These are phyloP conservation scores for Rosa lucieae DNA, from an alignment of 306 rosid genomes.

Conservation along the genomic window DNA sequence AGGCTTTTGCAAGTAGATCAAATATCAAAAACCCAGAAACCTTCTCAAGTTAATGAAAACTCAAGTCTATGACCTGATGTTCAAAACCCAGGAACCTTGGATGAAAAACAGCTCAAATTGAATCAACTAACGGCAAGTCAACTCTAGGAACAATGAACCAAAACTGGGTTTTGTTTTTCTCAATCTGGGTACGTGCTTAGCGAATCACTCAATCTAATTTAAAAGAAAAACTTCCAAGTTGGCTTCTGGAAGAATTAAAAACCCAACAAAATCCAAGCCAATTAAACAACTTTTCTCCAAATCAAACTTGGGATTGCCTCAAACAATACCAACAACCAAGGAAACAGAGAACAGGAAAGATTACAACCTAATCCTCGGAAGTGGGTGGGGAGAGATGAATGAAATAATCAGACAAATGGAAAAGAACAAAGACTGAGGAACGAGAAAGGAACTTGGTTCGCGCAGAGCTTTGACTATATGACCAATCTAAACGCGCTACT, in stretches of 20 bases:
- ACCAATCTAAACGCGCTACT: constrained; percentile 25
- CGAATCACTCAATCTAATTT: neutral
- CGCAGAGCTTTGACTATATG: constrained; percentile 25
- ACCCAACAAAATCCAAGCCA: neutral
- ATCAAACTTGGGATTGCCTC: constrained; percentile 11
- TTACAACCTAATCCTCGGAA: neutral
- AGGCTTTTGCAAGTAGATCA: neutral
- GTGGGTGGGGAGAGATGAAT: neutral
- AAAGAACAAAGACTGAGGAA: neutral
- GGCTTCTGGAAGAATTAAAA: neutral
- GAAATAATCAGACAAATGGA: neutral
- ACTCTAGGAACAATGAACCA: constrained; percentile 6
- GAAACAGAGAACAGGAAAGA: neutral
- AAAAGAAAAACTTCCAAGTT: neutral
- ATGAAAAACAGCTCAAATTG: neutral
- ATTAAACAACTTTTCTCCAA: neutral
- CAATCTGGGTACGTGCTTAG: neutral
- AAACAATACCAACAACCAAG: neutral
- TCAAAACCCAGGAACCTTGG: constrained; percentile 10
- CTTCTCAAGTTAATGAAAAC: neutral
- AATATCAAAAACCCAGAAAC: constrained; percentile 1
- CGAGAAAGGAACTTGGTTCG: constrained; percentile 6
- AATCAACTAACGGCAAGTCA: neutral
- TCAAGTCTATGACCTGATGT: neutral
- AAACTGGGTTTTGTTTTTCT: constrained; percentile 5